A percentile compares a stretch with the other conserved stretches of the same genome.
phyloP scores from a whole-genome alignment of 2,329 filamentous ascomycete species.

The Polytolypa hystricis region DNA sequence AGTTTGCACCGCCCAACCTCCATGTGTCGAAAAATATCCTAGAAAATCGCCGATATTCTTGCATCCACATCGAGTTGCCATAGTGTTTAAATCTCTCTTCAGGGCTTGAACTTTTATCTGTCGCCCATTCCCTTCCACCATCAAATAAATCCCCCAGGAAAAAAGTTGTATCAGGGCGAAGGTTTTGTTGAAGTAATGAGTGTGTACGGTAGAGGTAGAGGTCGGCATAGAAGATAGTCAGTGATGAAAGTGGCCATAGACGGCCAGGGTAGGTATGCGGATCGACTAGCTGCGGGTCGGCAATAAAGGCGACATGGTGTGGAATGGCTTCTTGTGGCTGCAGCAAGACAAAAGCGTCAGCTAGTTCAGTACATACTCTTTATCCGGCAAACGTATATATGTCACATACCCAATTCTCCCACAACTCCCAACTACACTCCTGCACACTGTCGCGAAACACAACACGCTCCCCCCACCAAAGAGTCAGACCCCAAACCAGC shows the following conservation, averaged over 20 bases:
- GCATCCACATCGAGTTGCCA: conserved; percentile 71
- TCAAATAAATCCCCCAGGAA: conserved; percentile 95
- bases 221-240: conserved; percentile 68
- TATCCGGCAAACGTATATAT: conserved; percentile 4
- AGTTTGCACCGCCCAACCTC: conserved; percentile 45
- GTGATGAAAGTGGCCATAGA: conserved; percentile 56
- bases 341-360: conserved; percentile 8
- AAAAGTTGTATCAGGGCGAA: conserved; percentile 78
- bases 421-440: conserved; percentile 68
- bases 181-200: conserved; percentile 58
- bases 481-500: conserved; percentile 59
- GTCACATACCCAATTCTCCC: conserved; percentile 77
- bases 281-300: conserved; percentile 86
- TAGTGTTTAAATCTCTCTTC: conserved; percentile 64
- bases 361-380: conserved; percentile 12
- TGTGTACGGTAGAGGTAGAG: conserved; percentile 81
- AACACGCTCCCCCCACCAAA: conserved; percentile 79
- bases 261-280: conserved; percentile 89
- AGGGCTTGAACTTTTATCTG: conserved; percentile 47
- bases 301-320: conserved; percentile 73
- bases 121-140: conserved; percentile 89
- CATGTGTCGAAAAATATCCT: conserved; percentile 68
- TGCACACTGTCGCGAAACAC: conserved; percentile 61
- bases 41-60: conserved; percentile 78
- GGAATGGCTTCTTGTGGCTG: conserved; percentile 69